Conservation (phyloP, 139 green algal species). For the Protoeuglena noctilucae region DNA sequence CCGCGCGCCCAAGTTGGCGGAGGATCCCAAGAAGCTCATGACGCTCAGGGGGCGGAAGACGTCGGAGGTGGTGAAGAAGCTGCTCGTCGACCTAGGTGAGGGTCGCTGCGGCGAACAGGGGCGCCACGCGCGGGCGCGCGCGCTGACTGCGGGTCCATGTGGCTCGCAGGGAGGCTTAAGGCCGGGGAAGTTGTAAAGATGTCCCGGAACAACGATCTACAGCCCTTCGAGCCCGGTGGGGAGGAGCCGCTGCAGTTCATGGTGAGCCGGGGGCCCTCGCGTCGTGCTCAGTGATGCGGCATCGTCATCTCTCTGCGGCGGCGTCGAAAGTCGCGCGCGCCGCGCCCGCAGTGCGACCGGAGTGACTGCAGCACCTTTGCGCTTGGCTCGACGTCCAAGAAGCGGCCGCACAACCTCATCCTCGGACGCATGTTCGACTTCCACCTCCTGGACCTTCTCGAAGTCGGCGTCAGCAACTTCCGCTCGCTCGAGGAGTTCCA, state of each 20-base stretch:
- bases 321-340: too few species aligned
- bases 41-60: slow-evolving; percentile 48
- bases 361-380: slow-evolving; percentile 56
- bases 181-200: slow-evolving; percentile 64
- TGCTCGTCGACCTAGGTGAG: slow-evolving; percentile 7
- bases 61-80: slow-evolving; percentile 52
- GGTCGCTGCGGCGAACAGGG: background rate
- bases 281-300: too few species aligned
- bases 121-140: too few species aligned
- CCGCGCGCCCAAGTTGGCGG: slow-evolving; percentile 61
- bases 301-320: too few species aligned
- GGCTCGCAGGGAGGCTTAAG: slow-evolving; percentile 20
- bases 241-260: slow-evolving; percentile 60
- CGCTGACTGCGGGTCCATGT: background rate
- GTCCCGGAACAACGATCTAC: background rate
- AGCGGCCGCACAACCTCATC: slow-evolving; percentile 86
- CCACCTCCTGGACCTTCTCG: slow-evolving; percentile 63
- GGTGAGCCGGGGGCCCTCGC: too few species aligned
- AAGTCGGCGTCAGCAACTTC: slow-evolving; percentile 15
- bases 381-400: slow-evolving; percentile 79
- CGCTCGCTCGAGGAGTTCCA: slow-evolving; percentile 6
- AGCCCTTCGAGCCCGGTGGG: slow-evolving; percentile 71
- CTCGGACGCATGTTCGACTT: slow-evolving; percentile 80
- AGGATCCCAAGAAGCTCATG: slow-evolving; percentile 39
- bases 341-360: slow-evolving; percentile 18